phyloP scores from a whole-genome alignment of 495 filamentous ascomycete genomes.

The Staphylotrichum tortipilum region DNA sequence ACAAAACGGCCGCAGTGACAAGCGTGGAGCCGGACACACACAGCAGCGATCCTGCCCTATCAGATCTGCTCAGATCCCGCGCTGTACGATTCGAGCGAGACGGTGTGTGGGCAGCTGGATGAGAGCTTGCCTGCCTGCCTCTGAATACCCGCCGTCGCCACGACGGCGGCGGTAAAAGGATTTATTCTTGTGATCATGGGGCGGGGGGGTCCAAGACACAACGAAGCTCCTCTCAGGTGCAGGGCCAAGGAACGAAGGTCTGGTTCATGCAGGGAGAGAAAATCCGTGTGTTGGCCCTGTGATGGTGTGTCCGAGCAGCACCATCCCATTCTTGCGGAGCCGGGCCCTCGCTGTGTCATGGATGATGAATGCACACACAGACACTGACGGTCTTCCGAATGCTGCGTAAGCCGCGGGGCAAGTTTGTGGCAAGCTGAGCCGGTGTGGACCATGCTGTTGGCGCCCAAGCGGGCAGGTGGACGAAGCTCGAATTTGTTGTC shows the following conservation, averaged over 20 bases:
- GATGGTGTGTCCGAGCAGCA: background rate
- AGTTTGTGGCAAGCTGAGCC: background rate
- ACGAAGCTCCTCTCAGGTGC: background rate
- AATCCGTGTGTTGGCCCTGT: constrained; percentile 6
- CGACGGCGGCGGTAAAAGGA: background rate
- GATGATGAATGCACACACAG: too few relatives aligned
- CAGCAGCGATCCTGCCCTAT: background rate
- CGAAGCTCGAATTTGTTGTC: too few relatives aligned
- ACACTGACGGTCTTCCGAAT: too few relatives aligned
- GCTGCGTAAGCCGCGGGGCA: too few relatives aligned
- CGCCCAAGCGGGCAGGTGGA: constrained; percentile 4
- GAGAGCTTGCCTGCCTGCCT: background rate
- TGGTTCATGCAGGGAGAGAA: constrained; percentile 6
- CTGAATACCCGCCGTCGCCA: background rate
- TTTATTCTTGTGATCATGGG: background rate
- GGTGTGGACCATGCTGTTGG: background rate
- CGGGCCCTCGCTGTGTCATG: too few relatives aligned
- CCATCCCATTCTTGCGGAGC: background rate
- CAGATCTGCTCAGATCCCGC: constrained; percentile 1
- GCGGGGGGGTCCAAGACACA: too few relatives aligned
- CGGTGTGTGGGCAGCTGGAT: background rate
- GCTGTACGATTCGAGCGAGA: background rate
- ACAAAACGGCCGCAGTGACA: background rate
- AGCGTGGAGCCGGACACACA: background rate
- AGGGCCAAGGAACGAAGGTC: constrained; percentile 1